Percentiles rank a stretch among this genome's conserved stretches.
phyloP scores from a whole-genome alignment of 106 monocot species.

The Iris macrosiphon region DNA sequence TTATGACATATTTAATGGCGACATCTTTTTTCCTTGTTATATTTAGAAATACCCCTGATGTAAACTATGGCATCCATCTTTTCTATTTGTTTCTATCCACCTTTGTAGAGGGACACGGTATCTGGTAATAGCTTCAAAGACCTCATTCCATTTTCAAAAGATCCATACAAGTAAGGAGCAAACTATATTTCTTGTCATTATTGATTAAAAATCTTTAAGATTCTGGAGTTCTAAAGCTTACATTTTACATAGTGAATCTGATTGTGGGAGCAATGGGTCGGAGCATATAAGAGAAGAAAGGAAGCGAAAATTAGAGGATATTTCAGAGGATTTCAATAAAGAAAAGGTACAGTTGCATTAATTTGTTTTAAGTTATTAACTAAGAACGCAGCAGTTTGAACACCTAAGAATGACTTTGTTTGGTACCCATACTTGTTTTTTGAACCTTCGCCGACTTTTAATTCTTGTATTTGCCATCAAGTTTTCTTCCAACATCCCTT shows the following conservation, averaged over 20 bases:
- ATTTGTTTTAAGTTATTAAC: background rate
- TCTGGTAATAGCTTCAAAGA: conserved; percentile 72
- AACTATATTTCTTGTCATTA: background rate
- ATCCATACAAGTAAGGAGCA: conserved; percentile 75
- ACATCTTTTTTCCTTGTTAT: background rate
- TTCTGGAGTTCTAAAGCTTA: background rate
- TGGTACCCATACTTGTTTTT: too few relatives aligned
- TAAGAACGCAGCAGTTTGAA: too few relatives aligned
- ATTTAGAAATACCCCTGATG: too few relatives aligned
- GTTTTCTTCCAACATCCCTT: too few relatives aligned
- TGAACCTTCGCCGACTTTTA: too few relatives aligned
- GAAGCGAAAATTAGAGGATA: conserved; percentile 81
- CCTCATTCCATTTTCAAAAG: conserved; percentile 82
- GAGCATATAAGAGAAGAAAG: conserved; percentile 70
- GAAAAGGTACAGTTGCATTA: conserved; percentile 49
- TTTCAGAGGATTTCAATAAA: conserved; percentile 87
- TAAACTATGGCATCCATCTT: background rate
- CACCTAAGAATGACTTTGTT: too few relatives aligned
- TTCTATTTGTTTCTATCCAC: background rate
- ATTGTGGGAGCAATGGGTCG: conserved; percentile 29
- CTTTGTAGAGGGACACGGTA: conserved; percentile 33
- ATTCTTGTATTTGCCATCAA: too few relatives aligned
- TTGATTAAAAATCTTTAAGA: background rate
- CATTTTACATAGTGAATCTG: conserved; percentile 45
- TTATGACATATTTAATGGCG: background rate